Evolutionary conservation across 78 protist genomes (phyloP), one percentile per base, ranked within the genome.

Genomic region (Dictyostelium firmibasis): DNA sequence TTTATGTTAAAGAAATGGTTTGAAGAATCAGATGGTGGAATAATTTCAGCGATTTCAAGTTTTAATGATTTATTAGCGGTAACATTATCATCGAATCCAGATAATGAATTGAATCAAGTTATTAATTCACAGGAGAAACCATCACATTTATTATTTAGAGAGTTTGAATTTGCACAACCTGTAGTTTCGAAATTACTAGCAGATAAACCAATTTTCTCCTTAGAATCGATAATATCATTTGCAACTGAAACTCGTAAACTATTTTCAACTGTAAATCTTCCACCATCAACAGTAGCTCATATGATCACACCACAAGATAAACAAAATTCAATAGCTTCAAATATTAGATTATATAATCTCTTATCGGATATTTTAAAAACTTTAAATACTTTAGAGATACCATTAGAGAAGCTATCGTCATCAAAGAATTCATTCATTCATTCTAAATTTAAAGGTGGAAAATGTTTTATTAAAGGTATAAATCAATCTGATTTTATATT

Each of bases 401-500:
- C 94, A 41, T 20, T 84, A 13, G 35, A 23, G 31, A 43, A 29
- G 18, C 70, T 89, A 43, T 11, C 18, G 18, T 3, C 25, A 10
- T 57, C 20, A 3, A 57, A 50, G n/a, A 50, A 50, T 50, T 50
- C 62, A 16, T 50, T 23, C 13, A 35, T 16, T 25, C 84, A 50
- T 53, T 67, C n/a, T 20, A 89, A 50, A 50, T 89, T 81, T 35
- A 78, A 69, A 50, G 81, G 94, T 50, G 94, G 94, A 33, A 78
- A 72, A 89, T 89, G 94, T 70, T 89, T 89, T 70, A 81, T 89
- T 23, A 78, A 69, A 50, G 88, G 86, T n/a, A 89, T 84, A 9
- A 89, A 89, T 69, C 83, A 57, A 31, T 43, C 87, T 16, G 94
- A 89, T 81, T 89, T 89, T 70, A 47, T 81, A 29, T 81, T 89